These are phyloP conservation scores for Striga asiatica DNA, from an alignment of 257 asterid genomes.

Conservation along the genomic window DNA sequence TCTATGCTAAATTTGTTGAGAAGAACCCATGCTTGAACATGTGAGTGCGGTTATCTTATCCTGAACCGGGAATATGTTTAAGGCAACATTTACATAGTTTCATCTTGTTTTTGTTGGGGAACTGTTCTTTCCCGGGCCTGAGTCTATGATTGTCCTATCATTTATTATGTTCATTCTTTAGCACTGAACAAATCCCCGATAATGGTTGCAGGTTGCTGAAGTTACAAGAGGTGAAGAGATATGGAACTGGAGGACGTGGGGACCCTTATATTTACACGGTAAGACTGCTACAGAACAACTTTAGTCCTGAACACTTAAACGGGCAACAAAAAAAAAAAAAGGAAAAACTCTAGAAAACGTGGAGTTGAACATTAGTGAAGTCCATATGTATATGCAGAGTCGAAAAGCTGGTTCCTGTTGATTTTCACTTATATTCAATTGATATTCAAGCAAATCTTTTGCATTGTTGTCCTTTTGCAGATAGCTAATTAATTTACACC, in stretches of 20 bases:
- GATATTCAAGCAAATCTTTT: not conserved
- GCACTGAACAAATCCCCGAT: constrained; percentile 9
- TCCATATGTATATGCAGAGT: not conserved
- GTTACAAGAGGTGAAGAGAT: constrained; percentile 60
- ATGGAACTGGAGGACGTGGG: constrained; percentile 76
- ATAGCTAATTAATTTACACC: constrained; percentile 24
- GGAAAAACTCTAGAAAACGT: not conserved
- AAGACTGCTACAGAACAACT: constrained; percentile 4
- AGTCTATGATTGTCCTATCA: not conserved
- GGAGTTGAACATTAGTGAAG: not conserved
- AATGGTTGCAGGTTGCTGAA: constrained; percentile 64
- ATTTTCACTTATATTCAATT: not conserved
- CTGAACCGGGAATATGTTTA: not conserved
- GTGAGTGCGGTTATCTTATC: too few species aligned
- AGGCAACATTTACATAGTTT: not conserved
- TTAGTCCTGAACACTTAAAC: not conserved
- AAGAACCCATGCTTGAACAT: too few species aligned
- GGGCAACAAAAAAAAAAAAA: not conserved
- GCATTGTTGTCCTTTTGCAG: constrained; percentile 23
- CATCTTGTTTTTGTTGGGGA: not conserved
- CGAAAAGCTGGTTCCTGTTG: not conserved
- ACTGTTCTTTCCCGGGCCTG: too few species aligned
- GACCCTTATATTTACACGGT: constrained; percentile 88
- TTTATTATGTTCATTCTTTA: too few species aligned
- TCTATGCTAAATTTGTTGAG: too few species aligned